A percentile compares a stretch with the other conserved stretches of the same genome.
These are phyloP conservation scores for Deinandra increscens DNA, from an alignment of 129 eudicot species.

Conservation along the genomic window DNA sequence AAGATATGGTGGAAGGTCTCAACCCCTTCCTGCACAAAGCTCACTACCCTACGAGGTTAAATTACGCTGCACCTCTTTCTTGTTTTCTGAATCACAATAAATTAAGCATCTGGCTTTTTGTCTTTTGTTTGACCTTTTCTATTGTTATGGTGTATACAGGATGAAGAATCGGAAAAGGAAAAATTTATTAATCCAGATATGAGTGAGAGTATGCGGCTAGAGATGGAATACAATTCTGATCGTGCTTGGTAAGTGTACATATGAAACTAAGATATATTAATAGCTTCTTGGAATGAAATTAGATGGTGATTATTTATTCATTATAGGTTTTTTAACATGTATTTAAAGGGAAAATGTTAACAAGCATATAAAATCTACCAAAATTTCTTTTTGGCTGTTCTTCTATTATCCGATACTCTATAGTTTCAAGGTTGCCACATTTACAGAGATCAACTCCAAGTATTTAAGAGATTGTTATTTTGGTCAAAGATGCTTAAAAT, in stretches of 20 bases:
- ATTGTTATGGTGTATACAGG: constrained; percentile 28
- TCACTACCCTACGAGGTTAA: constrained; percentile 50
- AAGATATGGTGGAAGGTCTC: constrained; percentile 57
- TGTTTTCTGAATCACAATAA: background rate
- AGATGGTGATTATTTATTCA: background rate
- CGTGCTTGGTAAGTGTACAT: constrained; percentile 53
- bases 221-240: constrained; percentile 75
- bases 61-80: constrained; percentile 11
- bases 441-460: background rate
- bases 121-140: constrained; percentile 15
- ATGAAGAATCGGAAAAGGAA: constrained; percentile 38
- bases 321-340: background rate
- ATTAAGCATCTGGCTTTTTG: constrained; percentile 5
- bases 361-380: background rate
- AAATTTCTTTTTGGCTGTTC: background rate
- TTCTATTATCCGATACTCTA: background rate
- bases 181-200: constrained; percentile 40
- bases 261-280: background rate
- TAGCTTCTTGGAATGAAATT: background rate
- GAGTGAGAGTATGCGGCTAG: constrained; percentile 57
- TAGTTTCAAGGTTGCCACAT: background rate
- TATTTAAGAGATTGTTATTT: background rate
- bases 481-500: background rate
- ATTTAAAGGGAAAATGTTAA: background rate
- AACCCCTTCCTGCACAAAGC: constrained; percentile 28